These are phyloP conservation scores for Annulohypoxylon bovei DNA, from an alignment of 495 filamentous ascomycete genomes.

Conservation along the genomic window DNA sequence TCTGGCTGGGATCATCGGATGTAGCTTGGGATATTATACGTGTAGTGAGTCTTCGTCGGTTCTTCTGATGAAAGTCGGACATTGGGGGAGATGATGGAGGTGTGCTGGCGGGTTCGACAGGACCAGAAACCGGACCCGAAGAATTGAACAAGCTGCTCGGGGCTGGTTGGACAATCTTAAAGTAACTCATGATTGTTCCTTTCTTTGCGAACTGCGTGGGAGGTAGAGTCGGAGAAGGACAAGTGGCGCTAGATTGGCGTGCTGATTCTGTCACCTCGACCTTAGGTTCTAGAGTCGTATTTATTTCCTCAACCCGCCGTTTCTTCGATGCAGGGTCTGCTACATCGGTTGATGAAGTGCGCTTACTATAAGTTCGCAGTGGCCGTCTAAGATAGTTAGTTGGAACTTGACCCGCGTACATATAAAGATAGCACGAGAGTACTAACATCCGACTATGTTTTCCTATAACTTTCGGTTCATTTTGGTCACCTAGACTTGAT, in stretches of 20 bases:
- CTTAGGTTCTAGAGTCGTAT: not conserved
- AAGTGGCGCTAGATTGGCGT: not conserved
- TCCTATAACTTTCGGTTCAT: not conserved
- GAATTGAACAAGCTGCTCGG: constrained; percentile 25
- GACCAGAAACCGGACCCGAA: constrained; percentile 24
- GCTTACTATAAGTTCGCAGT: constrained; percentile 57
- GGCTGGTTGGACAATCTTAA: constrained; percentile 44
- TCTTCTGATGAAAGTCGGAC: constrained; percentile 22
- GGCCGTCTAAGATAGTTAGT: constrained; percentile 46
- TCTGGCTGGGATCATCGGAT: constrained; percentile 11
- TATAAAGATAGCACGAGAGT: not conserved
- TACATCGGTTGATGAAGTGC: constrained; percentile 23
- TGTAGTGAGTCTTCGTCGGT: constrained; percentile 51
- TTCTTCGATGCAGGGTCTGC: constrained; percentile 34
- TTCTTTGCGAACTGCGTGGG: constrained; percentile 35
- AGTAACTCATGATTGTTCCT: constrained; percentile 56
- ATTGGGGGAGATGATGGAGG: constrained; percentile 47
- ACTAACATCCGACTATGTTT: constrained; percentile 22
- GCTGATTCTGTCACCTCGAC: not conserved
- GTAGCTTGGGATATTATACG: constrained; percentile 31
- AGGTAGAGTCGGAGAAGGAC: constrained; percentile 22
- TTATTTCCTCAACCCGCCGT: constrained; percentile 17
- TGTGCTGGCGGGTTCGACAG: constrained; percentile 27
- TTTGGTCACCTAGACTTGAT: not conserved
- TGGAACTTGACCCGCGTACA: not conserved